Evolutionary conservation across 768 basidiomycete species (phyloP).

Genomic region (Lentinula guzmanii): DNA sequence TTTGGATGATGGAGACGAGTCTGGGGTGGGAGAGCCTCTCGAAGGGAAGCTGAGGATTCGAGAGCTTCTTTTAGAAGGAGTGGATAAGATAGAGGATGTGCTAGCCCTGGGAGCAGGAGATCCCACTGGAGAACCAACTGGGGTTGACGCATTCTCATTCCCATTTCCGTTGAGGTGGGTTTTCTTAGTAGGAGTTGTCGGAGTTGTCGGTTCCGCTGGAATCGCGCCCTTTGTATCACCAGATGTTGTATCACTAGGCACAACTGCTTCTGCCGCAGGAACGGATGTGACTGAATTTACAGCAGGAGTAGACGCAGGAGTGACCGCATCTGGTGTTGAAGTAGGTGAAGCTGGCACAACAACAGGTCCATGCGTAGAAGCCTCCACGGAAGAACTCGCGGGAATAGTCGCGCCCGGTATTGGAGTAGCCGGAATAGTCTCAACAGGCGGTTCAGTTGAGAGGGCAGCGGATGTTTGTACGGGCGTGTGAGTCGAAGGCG

Average conservation of each 20-base stretch:
- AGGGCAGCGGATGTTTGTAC: neutral
- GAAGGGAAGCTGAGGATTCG: neutral
- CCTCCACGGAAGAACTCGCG: neutral
- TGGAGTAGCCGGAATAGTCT: neutral
- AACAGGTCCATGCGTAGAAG: neutral
- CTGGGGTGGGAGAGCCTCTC: neutral
- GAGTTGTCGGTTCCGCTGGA: neutral
- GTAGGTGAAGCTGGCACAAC: neutral
- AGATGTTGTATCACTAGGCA: neutral
- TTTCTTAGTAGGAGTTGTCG: neutral
- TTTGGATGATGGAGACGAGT: slow-evolving; percentile 18
- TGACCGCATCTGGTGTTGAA: neutral
- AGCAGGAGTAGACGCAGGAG: neutral
- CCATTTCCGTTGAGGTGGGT: neutral
- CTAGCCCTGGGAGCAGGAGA: neutral
- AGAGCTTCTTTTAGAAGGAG: neutral
- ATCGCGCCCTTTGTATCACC: neutral
- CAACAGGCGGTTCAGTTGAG: neutral
- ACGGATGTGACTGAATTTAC: neutral
- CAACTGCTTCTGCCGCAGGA: neutral
- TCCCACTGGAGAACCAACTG: neutral
- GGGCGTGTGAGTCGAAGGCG: neutral
- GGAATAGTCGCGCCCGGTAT: neutral
- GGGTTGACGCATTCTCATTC: neutral
- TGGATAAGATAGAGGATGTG: neutral